These are phyloP conservation scores for Penicillium sp. DNA, from an alignment of 2,329 filamentous ascomycete species.

Conservation along the genomic window DNA sequence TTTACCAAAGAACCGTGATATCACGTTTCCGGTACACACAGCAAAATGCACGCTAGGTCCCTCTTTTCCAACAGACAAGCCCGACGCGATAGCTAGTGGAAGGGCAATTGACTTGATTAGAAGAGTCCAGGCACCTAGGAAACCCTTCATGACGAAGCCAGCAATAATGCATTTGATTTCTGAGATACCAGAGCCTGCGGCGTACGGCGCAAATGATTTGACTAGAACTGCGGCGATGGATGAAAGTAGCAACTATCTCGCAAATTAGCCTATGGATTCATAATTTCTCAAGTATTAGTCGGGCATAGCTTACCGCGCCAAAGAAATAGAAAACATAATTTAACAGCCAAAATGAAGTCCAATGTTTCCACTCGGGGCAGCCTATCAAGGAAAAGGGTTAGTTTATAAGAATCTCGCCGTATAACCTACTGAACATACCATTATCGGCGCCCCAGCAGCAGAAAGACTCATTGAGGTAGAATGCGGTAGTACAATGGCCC, in stretches of 20 bases:
- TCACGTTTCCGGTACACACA: slow-evolving; percentile 94
- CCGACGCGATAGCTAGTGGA: slow-evolving; percentile 88
- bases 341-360: slow-evolving; percentile 72
- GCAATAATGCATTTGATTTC: slow-evolving; percentile 99
- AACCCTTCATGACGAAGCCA: slow-evolving; percentile 98
- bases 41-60: slow-evolving; percentile 98
- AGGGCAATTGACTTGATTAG: slow-evolving; percentile 91
- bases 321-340: slow-evolving; percentile 89
- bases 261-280: background rate
- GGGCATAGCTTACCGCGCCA: slow-evolving; percentile 62
- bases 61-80: slow-evolving; percentile 93
- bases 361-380: slow-evolving; percentile 83
- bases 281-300: background rate
- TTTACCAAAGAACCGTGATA: slow-evolving; percentile 87
- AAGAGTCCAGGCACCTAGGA: slow-evolving; percentile 85
- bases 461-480: slow-evolving; percentile 96
- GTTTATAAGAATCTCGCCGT: background rate
- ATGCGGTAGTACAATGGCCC: slow-evolving; percentile 91
- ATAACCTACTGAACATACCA: slow-evolving; percentile 48
- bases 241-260: slow-evolving; percentile 67
- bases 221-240: slow-evolving; percentile 80
- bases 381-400: slow-evolving; percentile 46
- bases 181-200: slow-evolving; percentile 92
- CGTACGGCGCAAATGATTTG: slow-evolving; percentile 89
- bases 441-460: slow-evolving; percentile 96